Evolutionary conservation across 208 protist genomes (phyloP).

Genomic region (Crithidia thermophila): DNA sequence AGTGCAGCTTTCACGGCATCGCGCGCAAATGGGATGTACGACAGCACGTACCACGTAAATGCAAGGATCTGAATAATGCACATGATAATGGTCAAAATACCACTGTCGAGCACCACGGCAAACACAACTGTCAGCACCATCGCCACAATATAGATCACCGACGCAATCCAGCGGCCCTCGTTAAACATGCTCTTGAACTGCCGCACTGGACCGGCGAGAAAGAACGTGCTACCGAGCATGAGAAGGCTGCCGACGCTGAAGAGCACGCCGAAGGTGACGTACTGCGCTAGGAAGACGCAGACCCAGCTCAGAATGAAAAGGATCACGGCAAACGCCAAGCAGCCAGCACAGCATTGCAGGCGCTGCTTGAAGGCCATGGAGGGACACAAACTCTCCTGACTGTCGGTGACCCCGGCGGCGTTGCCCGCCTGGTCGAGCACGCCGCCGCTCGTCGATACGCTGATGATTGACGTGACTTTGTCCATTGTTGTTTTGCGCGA

Average conservation of each 20-base stretch:
- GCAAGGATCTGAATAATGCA: constrained; percentile 73
- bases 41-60: constrained; percentile 88
- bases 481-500: constrained; percentile 32
- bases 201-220: constrained; percentile 74
- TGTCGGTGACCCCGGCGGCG: constrained; percentile 15
- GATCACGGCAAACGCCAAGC: constrained; percentile 51
- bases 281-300: constrained; percentile 61
- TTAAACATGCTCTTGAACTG: constrained; percentile 88
- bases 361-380: constrained; percentile 78
- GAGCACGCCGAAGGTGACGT: constrained; percentile 75
- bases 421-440: constrained; percentile 18
- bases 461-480: constrained; percentile 52
- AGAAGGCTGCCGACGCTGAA: constrained; percentile 70
- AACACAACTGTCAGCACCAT: constrained; percentile 75
- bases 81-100: constrained; percentile 55
- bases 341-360: constrained; percentile 62
- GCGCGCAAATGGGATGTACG: constrained; percentile 86
- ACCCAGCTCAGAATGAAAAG: constrained; percentile 73
- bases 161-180: constrained; percentile 76
- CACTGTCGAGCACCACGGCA: constrained; percentile 61
- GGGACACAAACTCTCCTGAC: constrained; percentile 64
- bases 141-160: constrained; percentile 67
- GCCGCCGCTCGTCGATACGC: constrained; percentile 26
- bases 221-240: constrained; percentile 64
- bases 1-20: constrained; percentile 51